Evolutionary conservation across 192 early-diverging fungal genomes (phyloP), one percentile per base, ranked within the genome.

Genomic region (Diversispora epigaea): DNA sequence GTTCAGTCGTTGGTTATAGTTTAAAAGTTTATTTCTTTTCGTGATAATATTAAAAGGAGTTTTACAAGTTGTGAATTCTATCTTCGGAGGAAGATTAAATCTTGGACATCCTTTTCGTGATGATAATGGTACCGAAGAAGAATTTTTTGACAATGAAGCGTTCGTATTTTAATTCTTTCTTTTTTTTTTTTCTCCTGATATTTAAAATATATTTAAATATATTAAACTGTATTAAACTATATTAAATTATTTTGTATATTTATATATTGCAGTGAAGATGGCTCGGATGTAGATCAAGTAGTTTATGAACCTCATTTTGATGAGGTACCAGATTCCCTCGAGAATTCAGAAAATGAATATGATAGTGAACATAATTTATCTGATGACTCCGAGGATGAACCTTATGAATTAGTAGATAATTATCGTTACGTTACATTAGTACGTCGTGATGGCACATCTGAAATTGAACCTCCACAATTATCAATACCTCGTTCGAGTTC

Each of bases 31-130:
- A 6, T 7, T 25, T 32, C 4, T 39, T 4, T 32, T 4, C 25
- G 25, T 10, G 15, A 17, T 40, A 7, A 64, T 64, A 17, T 17
- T 8, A 44, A 9, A 44, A 67, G 65, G 65, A 25, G 65, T 67
- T 7, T 21, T 67, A 67, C 65, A 67, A 46, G 65, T 67, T 1
- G 65, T 67, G 4, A 67, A 67, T 49, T 67, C 65, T 19, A 22
- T 67, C 11, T 67, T 67, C 47, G 44, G 65, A 25, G 65, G 65
- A 21, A 67, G 65, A 67, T 49, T 67, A 21, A 67, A 67, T 17
- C 65, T 67, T 47, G 65, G 65, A 25, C 65, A 67, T 67, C 65
- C 65, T 19, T 67, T 67, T 11, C 65, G 65, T 40, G 40, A 67
- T 67, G 65, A 67, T 25, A 67, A 46, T 14, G 65, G 45, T 14